phyloP scores from a whole-genome alignment of 306 rosid genomes.

The Pyrus communis region DNA sequence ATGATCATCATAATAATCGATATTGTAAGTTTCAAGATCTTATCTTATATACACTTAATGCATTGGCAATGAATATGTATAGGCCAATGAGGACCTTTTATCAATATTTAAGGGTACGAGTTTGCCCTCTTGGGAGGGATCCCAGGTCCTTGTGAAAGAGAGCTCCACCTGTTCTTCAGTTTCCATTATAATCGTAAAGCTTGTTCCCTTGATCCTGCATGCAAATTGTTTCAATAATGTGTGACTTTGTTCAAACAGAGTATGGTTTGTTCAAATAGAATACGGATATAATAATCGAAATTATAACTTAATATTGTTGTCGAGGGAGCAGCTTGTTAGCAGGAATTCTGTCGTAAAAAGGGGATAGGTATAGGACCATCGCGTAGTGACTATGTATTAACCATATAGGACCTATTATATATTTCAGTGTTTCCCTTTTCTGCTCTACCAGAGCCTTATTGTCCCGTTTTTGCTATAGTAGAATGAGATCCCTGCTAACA shows the following conservation, averaged over 20 bases:
- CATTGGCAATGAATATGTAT: not conserved
- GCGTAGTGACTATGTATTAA: not conserved
- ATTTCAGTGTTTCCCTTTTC: not conserved
- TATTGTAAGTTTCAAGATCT: not conserved
- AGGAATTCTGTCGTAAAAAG: not conserved
- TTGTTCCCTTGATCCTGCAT: conserved; percentile 59
- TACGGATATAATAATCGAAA: too few species aligned
- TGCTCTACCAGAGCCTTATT: too few species aligned
- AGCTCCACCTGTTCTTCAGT: conserved; percentile 77
- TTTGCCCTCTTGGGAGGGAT: conserved; percentile 43
- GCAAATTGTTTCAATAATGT: not conserved
- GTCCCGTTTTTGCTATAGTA: not conserved
- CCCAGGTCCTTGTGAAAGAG: conserved; percentile 77
- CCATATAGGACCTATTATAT: too few species aligned
- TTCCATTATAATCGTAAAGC: conserved; percentile 53
- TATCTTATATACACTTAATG: not conserved
- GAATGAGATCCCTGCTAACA: not conserved
- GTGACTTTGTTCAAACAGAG: not conserved
- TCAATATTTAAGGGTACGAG: conserved; percentile 74
- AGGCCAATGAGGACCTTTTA: conserved; percentile 42
- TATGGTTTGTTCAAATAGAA: too few species aligned
- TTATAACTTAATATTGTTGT: not conserved
- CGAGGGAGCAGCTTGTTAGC: too few species aligned
- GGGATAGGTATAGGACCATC: not conserved
- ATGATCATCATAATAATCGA: not conserved